Conservation (phyloP, 2,329 filamentous ascomycete species). For the Exophiala spinifera region DNA sequence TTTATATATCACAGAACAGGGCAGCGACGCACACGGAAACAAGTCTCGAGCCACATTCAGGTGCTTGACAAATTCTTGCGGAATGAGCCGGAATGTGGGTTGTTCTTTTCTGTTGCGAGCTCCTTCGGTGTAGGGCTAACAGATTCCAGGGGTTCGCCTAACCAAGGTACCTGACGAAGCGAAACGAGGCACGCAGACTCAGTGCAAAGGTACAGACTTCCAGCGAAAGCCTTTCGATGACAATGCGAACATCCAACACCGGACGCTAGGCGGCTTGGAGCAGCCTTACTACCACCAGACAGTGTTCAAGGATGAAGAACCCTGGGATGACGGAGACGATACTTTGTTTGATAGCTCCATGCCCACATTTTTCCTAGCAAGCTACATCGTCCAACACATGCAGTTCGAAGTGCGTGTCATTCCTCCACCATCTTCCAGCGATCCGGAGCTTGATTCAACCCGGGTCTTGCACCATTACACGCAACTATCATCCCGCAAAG, state of each 20-base stretch:
- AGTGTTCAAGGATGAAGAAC: constrained; percentile 1
- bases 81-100: constrained; percentile 52
- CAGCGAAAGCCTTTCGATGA: constrained; percentile 26
- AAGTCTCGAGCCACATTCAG: constrained; percentile 64
- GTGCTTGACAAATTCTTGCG: constrained; percentile 57
- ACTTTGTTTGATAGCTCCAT: neutral
- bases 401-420: constrained; percentile 49
- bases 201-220: constrained; percentile 18
- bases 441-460: constrained; percentile 30
- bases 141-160: constrained; percentile 18
- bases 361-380: neutral
- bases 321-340: neutral
- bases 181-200: neutral
- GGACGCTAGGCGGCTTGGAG: constrained; percentile 4
- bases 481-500: constrained; percentile 38
- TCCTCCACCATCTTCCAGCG: constrained; percentile 29
- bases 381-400: constrained; percentile 32
- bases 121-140: constrained; percentile 3
- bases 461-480: constrained; percentile 46
- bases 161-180: constrained; percentile 15
- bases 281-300: neutral
- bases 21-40: constrained; percentile 53
- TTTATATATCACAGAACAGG: constrained; percentile 57
- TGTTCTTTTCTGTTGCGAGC: neutral
- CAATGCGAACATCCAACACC: constrained; percentile 17